Evolutionary conservation across 148 eudicot genomes (phyloP).

Genomic region (Nyssa sinensis): DNA sequence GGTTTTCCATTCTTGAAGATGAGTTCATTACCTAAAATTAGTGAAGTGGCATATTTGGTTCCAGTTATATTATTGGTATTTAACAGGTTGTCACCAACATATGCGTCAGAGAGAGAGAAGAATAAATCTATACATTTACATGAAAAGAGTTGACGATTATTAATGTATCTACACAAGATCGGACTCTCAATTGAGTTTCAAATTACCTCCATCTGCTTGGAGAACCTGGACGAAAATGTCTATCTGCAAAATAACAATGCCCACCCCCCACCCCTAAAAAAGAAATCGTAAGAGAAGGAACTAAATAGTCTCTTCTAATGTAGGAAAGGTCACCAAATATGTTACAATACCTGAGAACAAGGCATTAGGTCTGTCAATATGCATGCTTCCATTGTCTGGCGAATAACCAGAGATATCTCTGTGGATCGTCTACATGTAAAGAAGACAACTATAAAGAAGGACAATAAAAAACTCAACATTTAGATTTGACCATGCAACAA

Average conservation of each 20-base stretch:
- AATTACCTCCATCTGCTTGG: conserved; percentile 94
- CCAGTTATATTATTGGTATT: background rate
- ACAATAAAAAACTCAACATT: background rate
- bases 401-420: conserved; percentile 92
- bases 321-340: background rate
- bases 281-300: background rate
- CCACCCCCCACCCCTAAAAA: too few species aligned
- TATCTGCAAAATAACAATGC: conserved; percentile 59
- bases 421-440: conserved; percentile 73
- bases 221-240: conserved; percentile 98
- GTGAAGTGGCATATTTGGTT: background rate
- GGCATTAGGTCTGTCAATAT: conserved; percentile 86
- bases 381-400: conserved; percentile 97
- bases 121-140: background rate
- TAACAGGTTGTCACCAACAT: background rate
- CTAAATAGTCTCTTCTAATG: background rate
- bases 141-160: background rate
- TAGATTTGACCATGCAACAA: background rate
- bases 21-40: background rate
- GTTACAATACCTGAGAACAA: conserved; percentile 66
- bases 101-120: background rate
- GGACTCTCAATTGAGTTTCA: background rate
- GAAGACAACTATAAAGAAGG: conserved; percentile 7
- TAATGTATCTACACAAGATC: background rate
- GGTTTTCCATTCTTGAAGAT: background rate